Base-by-base conservation (phyloP, 148 eudicot genomes). In the Rhododendron kiyosumense region DNA sequence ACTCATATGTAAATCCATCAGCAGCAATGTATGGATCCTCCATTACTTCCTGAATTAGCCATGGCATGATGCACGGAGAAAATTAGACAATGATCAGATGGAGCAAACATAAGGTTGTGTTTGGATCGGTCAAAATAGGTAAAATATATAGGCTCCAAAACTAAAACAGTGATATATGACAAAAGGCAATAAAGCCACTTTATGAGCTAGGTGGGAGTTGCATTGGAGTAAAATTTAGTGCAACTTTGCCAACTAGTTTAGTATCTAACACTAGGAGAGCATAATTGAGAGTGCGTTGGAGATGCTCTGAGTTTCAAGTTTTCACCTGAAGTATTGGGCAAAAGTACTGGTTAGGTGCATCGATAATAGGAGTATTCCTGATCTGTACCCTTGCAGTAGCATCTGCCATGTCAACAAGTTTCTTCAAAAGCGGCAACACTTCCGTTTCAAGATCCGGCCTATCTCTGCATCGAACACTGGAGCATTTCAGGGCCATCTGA, bases 1-100 rank as follows among this genome's bases (percentile, higher is more conserved):
- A 92, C 89, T 96, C 99, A 59, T 96, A 95, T 18, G 98, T 91
- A 85, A 90, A 96, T 65, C 99, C 98, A 89, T 96, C 99, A 34
- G 96, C 92, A 41, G 99, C 99, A 52, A 96, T 89, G 63, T 93
- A 87, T 17, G 99, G 99, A 87, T 95, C 95, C 30, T 91, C 91
- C 99, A 96, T 96, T 24, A 94, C 85, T 81, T 93, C 99, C 99
- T 96, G 89, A 85, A 88, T 41, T 52, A 46, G 52, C 82, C 71
- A 59, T 36, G 28, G 51, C 22, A 79, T 18, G 17, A 10, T 0
- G 22, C 6, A 63, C 15, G 26, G 30, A 76, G 24, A 67, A 73
- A 83, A 20, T 79, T 43, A 81, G 51, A 57, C 51, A 14, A 38
- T 38, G 41, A 45, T 85, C 26, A 81, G 73, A 43, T 85, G 83